Percentiles rank a stretch among this genome's conserved stretches.
Conservation (phyloP, 2,329 filamentous ascomycete species). For the Fusarium sp. region DNA sequence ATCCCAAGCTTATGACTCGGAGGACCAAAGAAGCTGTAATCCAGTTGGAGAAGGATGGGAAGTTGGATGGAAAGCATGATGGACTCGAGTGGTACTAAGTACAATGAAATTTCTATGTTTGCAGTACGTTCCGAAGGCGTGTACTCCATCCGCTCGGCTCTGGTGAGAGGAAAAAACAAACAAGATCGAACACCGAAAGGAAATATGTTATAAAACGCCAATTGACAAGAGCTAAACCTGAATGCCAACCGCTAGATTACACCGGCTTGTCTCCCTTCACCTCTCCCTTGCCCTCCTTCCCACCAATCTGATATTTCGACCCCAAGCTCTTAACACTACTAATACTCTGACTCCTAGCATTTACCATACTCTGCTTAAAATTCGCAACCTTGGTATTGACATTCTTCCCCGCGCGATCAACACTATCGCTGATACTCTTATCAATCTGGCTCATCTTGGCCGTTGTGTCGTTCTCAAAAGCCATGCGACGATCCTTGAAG, state of each 20-base stretch:
- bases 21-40: conserved; percentile 34
- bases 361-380: conserved; percentile 12
- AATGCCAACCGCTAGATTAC: background rate
- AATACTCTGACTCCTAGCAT: conserved; percentile 18
- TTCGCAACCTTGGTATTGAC: conserved; percentile 6
- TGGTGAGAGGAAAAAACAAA: background rate
- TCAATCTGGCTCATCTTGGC: conserved; percentile 18
- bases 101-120: no score
- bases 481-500: conserved; percentile 10
- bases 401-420: conserved; percentile 17
- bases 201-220: background rate
- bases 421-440: conserved; percentile 7
- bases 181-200: background rate
- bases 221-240: background rate
- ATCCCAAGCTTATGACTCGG: conserved; percentile 23
- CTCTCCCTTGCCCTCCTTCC: background rate
- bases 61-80: conserved; percentile 20
- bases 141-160: background rate
- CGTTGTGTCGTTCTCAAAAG: conserved; percentile 20
- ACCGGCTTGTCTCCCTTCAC: background rate
- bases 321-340: conserved; percentile 17
- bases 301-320: background rate
- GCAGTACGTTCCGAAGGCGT: background rate
- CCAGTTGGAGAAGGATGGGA: conserved; percentile 5
- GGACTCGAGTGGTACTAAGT: conserved; percentile 32